Percentiles rank a stretch among this genome's conserved stretches.
These are phyloP conservation scores for Monilinia fructicola DNA, from an alignment of 2,329 filamentous ascomycete species.

Conservation along the genomic window DNA sequence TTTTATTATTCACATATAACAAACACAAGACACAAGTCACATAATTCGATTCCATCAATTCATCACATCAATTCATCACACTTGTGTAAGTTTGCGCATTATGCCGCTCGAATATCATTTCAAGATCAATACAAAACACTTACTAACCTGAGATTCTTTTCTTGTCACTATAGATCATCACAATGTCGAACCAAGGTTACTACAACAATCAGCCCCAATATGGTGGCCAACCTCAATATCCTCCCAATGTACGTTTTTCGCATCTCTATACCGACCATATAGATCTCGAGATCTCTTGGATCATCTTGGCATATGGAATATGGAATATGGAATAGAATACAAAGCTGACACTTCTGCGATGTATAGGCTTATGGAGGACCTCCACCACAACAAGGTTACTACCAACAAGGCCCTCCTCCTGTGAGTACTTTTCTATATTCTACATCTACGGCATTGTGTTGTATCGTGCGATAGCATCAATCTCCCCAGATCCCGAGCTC, in stretches of 20 bases:
- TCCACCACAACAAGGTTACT: conserved; percentile 31
- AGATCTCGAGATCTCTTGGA: conserved; percentile 15
- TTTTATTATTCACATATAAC: background rate
- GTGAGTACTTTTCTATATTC: conserved; percentile 6
- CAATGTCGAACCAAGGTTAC: conserved; percentile 38
- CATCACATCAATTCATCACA: background rate
- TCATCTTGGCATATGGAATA: conserved; percentile 16
- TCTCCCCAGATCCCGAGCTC: background rate
- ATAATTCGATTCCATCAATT: background rate
- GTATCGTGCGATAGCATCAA: background rate
- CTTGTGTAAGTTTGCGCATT: conserved; percentile 7
- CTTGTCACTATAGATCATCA: conserved; percentile 15
- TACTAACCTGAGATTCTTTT: conserved; percentile 4
- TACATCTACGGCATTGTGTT: background rate
- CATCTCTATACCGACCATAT: background rate
- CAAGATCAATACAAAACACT: background rate
- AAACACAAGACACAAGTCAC: background rate
- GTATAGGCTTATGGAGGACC: conserved; percentile 25
- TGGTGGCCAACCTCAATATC: conserved; percentile 39
- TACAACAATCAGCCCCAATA: conserved; percentile 42
- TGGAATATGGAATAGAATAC: background rate
- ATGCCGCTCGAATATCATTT: background rate
- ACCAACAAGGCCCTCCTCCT: conserved; percentile 27
- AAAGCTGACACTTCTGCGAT: conserved; percentile 20
- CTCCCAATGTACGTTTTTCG: conserved; percentile 33